Evolutionary conservation across 768 basidiomycete genomes (phyloP).

Genomic region (Macrolepiota albuminosa): DNA sequence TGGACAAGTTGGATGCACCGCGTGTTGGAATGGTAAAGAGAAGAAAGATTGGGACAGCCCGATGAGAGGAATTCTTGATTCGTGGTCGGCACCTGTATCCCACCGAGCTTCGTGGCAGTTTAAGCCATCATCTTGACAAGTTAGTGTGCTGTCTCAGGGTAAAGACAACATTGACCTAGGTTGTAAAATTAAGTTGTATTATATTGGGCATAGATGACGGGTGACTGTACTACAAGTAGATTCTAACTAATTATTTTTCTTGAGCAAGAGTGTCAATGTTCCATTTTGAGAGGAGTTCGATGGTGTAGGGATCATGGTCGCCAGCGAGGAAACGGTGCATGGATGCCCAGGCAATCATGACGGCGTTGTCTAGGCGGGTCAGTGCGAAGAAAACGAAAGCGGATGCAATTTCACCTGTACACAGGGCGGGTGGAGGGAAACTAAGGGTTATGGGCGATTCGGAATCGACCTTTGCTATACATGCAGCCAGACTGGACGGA

Average conservation of each 20-base stretch:
- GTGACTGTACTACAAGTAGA: background rate
- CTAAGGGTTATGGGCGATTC: slow-evolving; percentile 37
- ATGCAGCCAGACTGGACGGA: slow-evolving; percentile 24
- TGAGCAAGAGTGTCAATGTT: slow-evolving; percentile 52
- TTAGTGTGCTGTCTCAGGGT: slow-evolving; percentile 1
- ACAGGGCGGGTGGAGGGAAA: slow-evolving; percentile 76
- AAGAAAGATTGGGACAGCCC: background rate
- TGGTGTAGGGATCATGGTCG: slow-evolving; percentile 57
- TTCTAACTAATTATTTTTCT: background rate
- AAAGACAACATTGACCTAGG: slow-evolving; percentile 8
- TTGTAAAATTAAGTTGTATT: slow-evolving; percentile 1
- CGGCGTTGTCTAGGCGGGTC: slow-evolving; percentile 75
- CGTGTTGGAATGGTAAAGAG: background rate
- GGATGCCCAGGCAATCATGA: slow-evolving; percentile 93
- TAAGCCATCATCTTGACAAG: slow-evolving; percentile 10
- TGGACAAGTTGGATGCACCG: background rate
- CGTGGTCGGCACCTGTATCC: background rate
- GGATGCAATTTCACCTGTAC: slow-evolving; percentile 55
- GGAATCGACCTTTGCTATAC: slow-evolving; percentile 20
- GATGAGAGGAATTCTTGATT: no score
- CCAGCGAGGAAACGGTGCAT: slow-evolving; percentile 70
- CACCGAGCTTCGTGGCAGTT: background rate
- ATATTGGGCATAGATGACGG: background rate
- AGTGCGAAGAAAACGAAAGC: background rate
- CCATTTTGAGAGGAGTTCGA: slow-evolving; percentile 71